Percentiles rank a stretch among this genome's conserved stretches.
phyloP scores from a whole-genome alignment of 768 basidiomycete species.

The Saitozyma sp. region DNA sequence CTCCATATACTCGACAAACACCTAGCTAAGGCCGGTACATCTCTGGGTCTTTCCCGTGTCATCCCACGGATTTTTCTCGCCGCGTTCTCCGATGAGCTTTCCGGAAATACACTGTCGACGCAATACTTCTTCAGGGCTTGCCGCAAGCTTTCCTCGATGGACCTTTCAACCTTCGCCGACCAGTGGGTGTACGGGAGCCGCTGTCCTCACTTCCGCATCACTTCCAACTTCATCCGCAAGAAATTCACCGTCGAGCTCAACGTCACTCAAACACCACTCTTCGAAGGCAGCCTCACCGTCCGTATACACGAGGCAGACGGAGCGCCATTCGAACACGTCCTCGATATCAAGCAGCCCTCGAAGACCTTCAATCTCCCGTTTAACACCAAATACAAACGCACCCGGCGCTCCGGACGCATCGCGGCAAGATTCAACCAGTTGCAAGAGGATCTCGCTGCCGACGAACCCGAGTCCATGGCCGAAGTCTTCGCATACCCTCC shows the following conservation, averaged over 20 bases:
- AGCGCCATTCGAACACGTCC: conserved; percentile 96
- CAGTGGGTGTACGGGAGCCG: conserved; percentile 99
- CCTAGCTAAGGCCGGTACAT: conserved; percentile 91
- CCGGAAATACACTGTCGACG: conserved; percentile 79
- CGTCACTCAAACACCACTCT: conserved; percentile 76
- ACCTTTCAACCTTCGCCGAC: conserved; percentile 87
- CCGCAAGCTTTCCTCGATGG: conserved; percentile 75
- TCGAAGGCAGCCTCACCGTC: conserved; percentile 98
- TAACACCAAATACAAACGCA: conserved; percentile 59
- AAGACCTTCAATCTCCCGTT: conserved; percentile 98
- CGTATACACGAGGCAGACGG: conserved; percentile 99
- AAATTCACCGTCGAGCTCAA: conserved; percentile 97
- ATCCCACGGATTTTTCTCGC: conserved; percentile 92
- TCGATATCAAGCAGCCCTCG: conserved; percentile 80
- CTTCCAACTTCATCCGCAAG: conserved; percentile 91
- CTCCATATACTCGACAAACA: conserved; percentile 92
- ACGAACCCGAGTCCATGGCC: conserved; percentile 24
- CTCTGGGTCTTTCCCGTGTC: conserved; percentile 88
- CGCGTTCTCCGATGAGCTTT: conserved; percentile 84
- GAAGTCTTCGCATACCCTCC: conserved; percentile 83
- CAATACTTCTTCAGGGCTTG: conserved; percentile 87
- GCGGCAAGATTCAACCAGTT: conserved; percentile 40
- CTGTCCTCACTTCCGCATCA: conserved; percentile 85
- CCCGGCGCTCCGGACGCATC: conserved; percentile 36
- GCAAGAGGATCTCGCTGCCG: conserved; percentile 38